Evolutionary conservation across 2,329 filamentous ascomycete genomes (phyloP), one percentile per base, ranked within the genome.

Genomic region (Talaromyces rugulosus): DNA sequence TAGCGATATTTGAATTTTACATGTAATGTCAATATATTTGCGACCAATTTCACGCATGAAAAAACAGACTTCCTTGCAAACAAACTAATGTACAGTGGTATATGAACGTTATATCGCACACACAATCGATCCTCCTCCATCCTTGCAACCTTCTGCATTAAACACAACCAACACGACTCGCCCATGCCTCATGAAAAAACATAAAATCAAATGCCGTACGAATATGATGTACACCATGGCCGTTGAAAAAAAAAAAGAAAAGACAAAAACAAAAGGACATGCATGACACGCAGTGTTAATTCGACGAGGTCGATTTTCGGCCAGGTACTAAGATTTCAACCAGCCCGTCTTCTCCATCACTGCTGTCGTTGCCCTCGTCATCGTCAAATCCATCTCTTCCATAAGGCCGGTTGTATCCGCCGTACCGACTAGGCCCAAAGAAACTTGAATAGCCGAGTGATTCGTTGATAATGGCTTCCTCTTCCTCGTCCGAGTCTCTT

Each of bases 381-480:
- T 75, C 70, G 8, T 72, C 73, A 34, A 72, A 74, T 52, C 44
- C 57, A 31, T 67, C 68, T 11, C 69, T 66, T 47, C 68, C 63
- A 55, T 69, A 71, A 54, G 71, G 68, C 63, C 67, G 68, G 52
- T 66, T 75, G 77, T 57, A 82, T 77, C 70, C 87, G 50, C 70
- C 69, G 60, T 76, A 77, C 57, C 73, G 68, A 12, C 63, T 69
- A 9, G 71, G 65, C 2, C 68, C 86, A 11, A 86, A 83, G 77
- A 89, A 85, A 65, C 85, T 86, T 67, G 89, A 89, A 62, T 89
- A 88, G 14, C 87, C 87, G 75, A 89, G 85, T 68, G 88, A 87
- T 65, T 89, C 86, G 47, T 87, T 85, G 31, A 85, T 77, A 42
- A 78, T 74, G 28, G 75, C 83, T 5, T 85, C 83, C 12, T 84